These are phyloP conservation scores for Sanghuangporus baumii DNA, from an alignment of 1,284 basidiomycete species.

Conservation along the genomic window DNA sequence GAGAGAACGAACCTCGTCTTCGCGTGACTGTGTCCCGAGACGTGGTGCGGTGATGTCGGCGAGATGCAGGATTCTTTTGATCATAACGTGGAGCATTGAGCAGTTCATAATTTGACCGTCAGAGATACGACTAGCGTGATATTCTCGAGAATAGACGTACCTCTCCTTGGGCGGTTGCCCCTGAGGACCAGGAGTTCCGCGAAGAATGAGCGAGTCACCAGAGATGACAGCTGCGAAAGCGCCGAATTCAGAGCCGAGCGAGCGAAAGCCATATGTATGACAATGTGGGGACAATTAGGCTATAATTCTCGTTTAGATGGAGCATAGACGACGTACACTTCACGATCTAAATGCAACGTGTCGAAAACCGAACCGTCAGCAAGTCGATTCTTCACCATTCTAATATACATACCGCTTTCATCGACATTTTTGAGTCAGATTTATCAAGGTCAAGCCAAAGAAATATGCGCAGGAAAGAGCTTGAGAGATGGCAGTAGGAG, in stretches of 20 bases:
- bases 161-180: constrained; percentile 86
- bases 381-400: no score
- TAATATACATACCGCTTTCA: constrained; percentile 71
- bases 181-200: constrained; percentile 70
- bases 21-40: constrained; percentile 71
- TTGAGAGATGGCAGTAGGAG: neutral
- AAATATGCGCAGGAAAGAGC: neutral
- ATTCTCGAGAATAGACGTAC: constrained; percentile 35
- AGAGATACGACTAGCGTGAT: neutral
- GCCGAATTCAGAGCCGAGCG: neutral
- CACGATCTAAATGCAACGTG: constrained; percentile 45
- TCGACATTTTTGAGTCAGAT: constrained; percentile 40
- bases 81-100: no score
- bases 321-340: constrained; percentile 46
- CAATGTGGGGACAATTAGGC: constrained; percentile 2
- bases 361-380: constrained; percentile 5
- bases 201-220: constrained; percentile 81
- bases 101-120: neutral
- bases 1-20: constrained; percentile 69
- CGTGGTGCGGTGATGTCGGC: constrained; percentile 80
- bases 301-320: constrained; percentile 3
- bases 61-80: constrained; percentile 72
- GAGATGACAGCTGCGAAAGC: constrained; percentile 69
- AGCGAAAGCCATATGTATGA: constrained; percentile 21
- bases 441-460: neutral